These are phyloP conservation scores for Parastagonospora avenae DNA, from an alignment of 2,329 filamentous ascomycete genomes.

Conservation along the genomic window DNA sequence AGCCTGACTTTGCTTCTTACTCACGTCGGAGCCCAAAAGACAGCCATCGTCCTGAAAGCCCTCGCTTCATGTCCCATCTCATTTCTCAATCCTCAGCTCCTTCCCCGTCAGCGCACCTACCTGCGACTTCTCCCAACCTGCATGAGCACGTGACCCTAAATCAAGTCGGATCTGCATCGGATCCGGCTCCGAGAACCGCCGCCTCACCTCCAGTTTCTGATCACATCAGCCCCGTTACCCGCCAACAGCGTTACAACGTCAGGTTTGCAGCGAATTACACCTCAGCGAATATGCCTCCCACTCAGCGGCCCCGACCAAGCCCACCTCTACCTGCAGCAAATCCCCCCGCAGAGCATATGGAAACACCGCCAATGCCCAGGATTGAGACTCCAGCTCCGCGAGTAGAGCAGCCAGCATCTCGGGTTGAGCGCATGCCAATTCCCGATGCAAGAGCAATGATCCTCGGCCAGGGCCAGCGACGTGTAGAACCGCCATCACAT, in stretches of 20 bases:
- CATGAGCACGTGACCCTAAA: constrained; percentile 11
- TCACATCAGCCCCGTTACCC: constrained; percentile 12
- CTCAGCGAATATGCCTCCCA: constrained; percentile 23
- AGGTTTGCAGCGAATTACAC: constrained; percentile 29
- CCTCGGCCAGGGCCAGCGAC: too few relatives aligned
- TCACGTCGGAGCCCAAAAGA: constrained; percentile 16
- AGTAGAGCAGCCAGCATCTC: too few relatives aligned
- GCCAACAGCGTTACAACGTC: constrained; percentile 33
- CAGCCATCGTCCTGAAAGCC: constrained; percentile 2
- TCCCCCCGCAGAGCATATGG: background rate
- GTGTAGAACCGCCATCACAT: too few relatives aligned
- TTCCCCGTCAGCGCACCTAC: background rate
- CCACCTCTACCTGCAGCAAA: constrained; percentile 9
- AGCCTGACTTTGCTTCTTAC: constrained; percentile 13
- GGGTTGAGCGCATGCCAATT: background rate
- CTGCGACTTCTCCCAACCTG: constrained; percentile 11
- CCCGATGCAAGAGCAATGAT: background rate
- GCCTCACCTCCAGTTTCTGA: constrained; percentile 10
- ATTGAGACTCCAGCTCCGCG: background rate
- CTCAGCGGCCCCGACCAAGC: constrained; percentile 22
- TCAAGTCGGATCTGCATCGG: constrained; percentile 11
- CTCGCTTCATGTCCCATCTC: constrained; percentile 6
- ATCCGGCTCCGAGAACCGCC: background rate
- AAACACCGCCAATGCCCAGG: background rate
- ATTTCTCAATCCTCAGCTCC: constrained; percentile 10